Base-by-base conservation (phyloP, 768 basidiomycete species). In the Lentinula edodes region DNA sequence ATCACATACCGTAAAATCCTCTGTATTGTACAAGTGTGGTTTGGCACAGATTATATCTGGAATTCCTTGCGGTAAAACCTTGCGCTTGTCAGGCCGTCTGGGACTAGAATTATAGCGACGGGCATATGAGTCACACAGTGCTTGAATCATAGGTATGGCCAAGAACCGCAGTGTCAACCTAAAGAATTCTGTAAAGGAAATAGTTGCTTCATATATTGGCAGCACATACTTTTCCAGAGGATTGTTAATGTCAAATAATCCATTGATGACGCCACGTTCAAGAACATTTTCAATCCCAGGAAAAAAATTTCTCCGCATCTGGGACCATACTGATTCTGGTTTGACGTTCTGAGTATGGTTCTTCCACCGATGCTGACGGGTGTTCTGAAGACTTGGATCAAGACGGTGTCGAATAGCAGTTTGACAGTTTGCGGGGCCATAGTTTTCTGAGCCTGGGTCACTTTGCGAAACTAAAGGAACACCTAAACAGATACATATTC, bases 91-190 rank as follows among this genome's bases (percentile, higher is more conserved):
- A 23, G 23, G 60, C 0, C 71, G 67, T n/a, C 66, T 66, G 5
- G 45, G 13, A 0, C 62, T 71, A 13, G 34, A 50, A 42, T 77
- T 78, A 32, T 64, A 41, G 3, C 46, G 57, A 5, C 48, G 1
- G 2, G 60, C 61, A 54, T 68, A 80, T 1, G 38, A 56, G 57
- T 81, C 72, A 0, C 79, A 60, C 60, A 79, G 75, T 0, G 2
- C 18, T 60, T 81, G 80, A 12, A 81, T 60, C 69, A 70, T 77
- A 0, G 77, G 79, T 42, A 80, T 75, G 2, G 72, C 69, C 1
- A 81, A 39, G 74, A 74, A 81, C 0, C 69, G 70, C 50, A 81
- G 81, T 0, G 78, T 61, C 18, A 78, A 64, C 0, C 79, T 80
- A 52, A n/a, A 12, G 8, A 32, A 23, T 23, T 23, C 23, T 23